Evolutionary conservation across 139 green algal genomes (phyloP), one percentile per base, ranked within the genome.

Genomic region (Parachlorella kessleri): DNA sequence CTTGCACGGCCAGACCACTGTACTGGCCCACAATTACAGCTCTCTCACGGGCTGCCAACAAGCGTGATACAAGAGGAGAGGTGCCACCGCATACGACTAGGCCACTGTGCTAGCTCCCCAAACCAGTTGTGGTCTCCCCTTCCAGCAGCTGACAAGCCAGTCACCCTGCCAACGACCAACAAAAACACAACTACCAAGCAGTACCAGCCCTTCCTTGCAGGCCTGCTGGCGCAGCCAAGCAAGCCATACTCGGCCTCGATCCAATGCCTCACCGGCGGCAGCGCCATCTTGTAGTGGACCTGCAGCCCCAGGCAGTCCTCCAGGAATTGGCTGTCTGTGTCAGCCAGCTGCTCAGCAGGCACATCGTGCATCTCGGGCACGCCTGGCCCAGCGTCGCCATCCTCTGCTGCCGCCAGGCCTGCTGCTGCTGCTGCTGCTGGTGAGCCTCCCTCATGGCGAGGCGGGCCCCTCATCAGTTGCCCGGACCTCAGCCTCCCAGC

Each of bases 221-320:
- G 32, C 32, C 30, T 55, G 33, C 14, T 23, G n/a, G 4, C 75
- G 14, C 32, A 68, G 9, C 37, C 40, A 28, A 24, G 21, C 55
- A 70, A 59, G 4, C 32, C 54, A 70, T 33, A 21, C 35, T 36
- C 39, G n/a, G 1, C 4, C 9, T 55, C 33, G 1, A n/a, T 32
- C 23, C 68, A 38, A n/a, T 38, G 23, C 1, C 78, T 33, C 36
- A 79, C 75, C 75, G 63, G 37, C 1, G 82, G 82, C 53, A 71
- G 39, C 10, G 67, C 75, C 55, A 83, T 32, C 65, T 86, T 86
- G 80, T 85, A 86, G 76, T 90, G 85, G n/a, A 90, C 70, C 36
- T 38, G 54, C 4, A 90, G 41, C 0, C 70, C 78, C 32, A 35
- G 14, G 55, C 67, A 75, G 9, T 79, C n/a, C 33, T 80, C 21